Percentiles rank a stretch among this genome's conserved stretches.
phyloP scores from a whole-genome alignment of 805 yeast species.

The Zygosaccharomyces kombuchaensis region DNA sequence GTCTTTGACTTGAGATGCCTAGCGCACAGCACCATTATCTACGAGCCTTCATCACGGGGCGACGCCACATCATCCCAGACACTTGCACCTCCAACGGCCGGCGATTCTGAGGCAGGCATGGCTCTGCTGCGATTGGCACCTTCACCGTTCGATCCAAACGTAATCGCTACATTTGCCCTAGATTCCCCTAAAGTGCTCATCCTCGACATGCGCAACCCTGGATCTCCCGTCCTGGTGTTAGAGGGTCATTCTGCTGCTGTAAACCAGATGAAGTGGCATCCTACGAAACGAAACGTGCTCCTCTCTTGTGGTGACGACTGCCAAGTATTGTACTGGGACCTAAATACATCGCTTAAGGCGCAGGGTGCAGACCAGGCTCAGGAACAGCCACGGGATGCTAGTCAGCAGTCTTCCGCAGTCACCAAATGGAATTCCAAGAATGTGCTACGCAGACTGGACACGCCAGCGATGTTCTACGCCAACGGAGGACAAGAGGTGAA shows the following conservation, averaged over 20 bases:
- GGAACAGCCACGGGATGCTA: background rate
- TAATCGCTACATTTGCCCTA: constrained; percentile 76
- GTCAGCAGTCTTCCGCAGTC: constrained; percentile 2
- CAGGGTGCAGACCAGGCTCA: background rate
- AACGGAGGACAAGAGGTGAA: constrained; percentile 70
- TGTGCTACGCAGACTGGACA: constrained; percentile 15
- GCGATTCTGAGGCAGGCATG: constrained; percentile 4
- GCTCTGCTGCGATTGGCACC: constrained; percentile 76
- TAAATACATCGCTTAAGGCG: constrained; percentile 33
- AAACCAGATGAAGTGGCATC: constrained; percentile 83
- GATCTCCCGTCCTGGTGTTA: constrained; percentile 66
- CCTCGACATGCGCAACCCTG: constrained; percentile 85
- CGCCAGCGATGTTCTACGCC: constrained; percentile 44
- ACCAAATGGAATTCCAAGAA: constrained; percentile 18
- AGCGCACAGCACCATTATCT: constrained; percentile 92
- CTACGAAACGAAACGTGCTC: constrained; percentile 53
- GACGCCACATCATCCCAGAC: constrained; percentile 9
- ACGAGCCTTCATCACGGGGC: constrained; percentile 52
- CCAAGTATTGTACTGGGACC: constrained; percentile 68
- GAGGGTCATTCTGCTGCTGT: constrained; percentile 65
- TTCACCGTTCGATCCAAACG: constrained; percentile 73
- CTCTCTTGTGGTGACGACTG: constrained; percentile 68
- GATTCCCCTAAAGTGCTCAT: constrained; percentile 62
- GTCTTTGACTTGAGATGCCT: constrained; percentile 84
- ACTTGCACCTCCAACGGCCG: constrained; percentile 3